Evolutionary conservation across 768 basidiomycete genomes (phyloP), one percentile per base, ranked within the genome.

Genomic region (Paxillus involutus): DNA sequence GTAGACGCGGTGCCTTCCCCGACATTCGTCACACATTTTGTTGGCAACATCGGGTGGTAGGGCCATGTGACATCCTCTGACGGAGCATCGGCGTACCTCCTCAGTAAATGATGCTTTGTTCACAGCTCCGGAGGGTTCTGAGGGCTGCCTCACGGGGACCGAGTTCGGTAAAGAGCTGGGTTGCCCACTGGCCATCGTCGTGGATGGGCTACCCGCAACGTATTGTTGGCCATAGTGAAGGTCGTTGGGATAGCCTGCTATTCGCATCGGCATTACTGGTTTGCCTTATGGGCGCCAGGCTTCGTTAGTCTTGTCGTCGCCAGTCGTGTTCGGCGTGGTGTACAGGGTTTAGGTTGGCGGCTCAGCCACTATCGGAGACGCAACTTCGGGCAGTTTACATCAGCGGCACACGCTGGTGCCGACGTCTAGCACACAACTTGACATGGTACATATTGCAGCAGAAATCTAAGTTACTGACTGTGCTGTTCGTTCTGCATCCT

Each of bases 21-120:
- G 72, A 67, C 81, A 83, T 1, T 57, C 58, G 19, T 79, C 76
- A 71, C 81, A 84, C 81, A 83, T 82, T 66, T 77, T 81, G 63
- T 70, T 74, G 4, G 59, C 43, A 17, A 69, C 67, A 6, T 64
- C 64, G 6, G 51, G 46, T n/a, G 66, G 58, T 21, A 79, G 55
- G 4, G 59, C 45, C 19, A 69, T 66, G 14, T 58, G 56, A 63
- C 81, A 83, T 37, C 76, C 76, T 51, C 77, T 73, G 32, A 81
- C 77, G 8, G 78, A 76, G 56, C 80, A 80, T 24, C 35, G 32
- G 24, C 47, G 47, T n/a, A 14, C 30, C 26, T 45, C 44, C 16
- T 45, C 30, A n/a, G 30, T 16, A 12, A 45, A 26, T 1, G 21
- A 17, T 45, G 44, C 9, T 16, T 30, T 30, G 44, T 9, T 44